Evolutionary conservation across 2,329 filamentous ascomycete genomes (phyloP), one percentile per base, ranked within the genome.

Genomic region (Rhynchosporium graminicola): DNA sequence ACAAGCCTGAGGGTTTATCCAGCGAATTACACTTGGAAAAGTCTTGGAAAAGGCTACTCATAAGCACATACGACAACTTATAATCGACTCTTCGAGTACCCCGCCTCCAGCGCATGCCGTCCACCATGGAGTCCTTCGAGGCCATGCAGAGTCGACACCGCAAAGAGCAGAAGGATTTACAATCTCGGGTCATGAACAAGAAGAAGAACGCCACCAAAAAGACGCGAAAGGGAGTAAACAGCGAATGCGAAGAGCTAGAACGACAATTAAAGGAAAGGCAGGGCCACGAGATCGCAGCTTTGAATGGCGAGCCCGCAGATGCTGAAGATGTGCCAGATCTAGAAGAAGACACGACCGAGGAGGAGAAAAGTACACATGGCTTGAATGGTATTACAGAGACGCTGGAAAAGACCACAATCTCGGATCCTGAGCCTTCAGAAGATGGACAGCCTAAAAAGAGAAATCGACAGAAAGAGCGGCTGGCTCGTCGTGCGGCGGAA

Each of bases 191-290:
- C 72, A 97, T 91, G 4, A 92, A 89, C 78, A 98, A 97, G 83
- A 99, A 97, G 82, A 98, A 97, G 81, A 89, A 90, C 69, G 93
- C 95, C 15, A 96, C 89, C 52, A 99, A 98, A 78, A 92, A 87
- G 85, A 93, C 83, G 69, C 85, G 80, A 72, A 91, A 89, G 74
- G 87, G 88, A 33, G 80, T 94, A 72, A 91, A 89, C 46, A 82
- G 89, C 58, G 90, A 94, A 74, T 92, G 91, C 68, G 88, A 88
- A 64, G 80, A 84, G 59, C 79, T 92, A 67, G 90, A 94, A 75
- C 79, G 83, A 7, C 77, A 84, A 60, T 73, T 91, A 47, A 86
- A 84, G 65, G 87, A 90, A 71, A 80, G 82, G 67, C 91, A 95
- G 60, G 82, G 80, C 10, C 79, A 78, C 4, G 89, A 92, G 74